Conservation (phyloP, 2,329 filamentous ascomycete genomes). For the Calonectria pseudoturangicola region DNA sequence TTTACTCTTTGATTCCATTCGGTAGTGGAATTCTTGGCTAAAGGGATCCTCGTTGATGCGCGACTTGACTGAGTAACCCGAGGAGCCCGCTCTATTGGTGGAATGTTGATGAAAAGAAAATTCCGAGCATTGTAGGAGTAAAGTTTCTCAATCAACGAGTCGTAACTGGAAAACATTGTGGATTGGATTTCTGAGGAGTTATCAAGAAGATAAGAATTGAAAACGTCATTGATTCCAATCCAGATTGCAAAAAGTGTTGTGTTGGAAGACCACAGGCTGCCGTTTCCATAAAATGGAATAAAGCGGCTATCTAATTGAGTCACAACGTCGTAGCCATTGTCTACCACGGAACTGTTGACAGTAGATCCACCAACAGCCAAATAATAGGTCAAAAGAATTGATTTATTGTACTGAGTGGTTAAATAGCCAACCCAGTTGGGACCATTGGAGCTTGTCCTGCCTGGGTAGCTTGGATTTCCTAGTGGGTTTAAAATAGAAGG, state of each 20-base stretch:
- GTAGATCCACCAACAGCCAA: constrained; percentile 19
- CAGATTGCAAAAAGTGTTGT: constrained; percentile 11
- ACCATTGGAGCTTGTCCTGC: constrained; percentile 13
- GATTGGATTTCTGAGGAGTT: constrained; percentile 7
- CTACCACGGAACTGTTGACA: neutral
- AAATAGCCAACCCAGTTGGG: constrained; percentile 26
- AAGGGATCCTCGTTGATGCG: neutral
- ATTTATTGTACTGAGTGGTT: constrained; percentile 6
- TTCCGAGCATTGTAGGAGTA: constrained; percentile 11
- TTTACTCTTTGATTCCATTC: constrained; percentile 1
- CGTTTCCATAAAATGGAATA: constrained; percentile 1
- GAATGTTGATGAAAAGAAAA: constrained; percentile 15
- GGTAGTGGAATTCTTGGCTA: constrained; percentile 9
- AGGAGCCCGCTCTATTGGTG: neutral
- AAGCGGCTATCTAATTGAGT: neutral
- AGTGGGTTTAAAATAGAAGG: constrained; percentile 3
- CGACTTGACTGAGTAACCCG: constrained; percentile 7
- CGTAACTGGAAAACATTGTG: neutral
- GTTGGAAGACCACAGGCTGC: neutral
- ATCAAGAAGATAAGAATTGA: constrained; percentile 5
- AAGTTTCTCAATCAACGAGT: neutral
- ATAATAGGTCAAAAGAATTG: constrained; percentile 9
- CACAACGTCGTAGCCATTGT: neutral
- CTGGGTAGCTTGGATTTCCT: constrained; percentile 20
- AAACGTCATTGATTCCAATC: constrained; percentile 26